A percentile compares a stretch with the other conserved stretches of the same genome.
Evolutionary conservation across 352 stramenopile genomes (phyloP).

Genomic region (Blastocystis hominis): DNA sequence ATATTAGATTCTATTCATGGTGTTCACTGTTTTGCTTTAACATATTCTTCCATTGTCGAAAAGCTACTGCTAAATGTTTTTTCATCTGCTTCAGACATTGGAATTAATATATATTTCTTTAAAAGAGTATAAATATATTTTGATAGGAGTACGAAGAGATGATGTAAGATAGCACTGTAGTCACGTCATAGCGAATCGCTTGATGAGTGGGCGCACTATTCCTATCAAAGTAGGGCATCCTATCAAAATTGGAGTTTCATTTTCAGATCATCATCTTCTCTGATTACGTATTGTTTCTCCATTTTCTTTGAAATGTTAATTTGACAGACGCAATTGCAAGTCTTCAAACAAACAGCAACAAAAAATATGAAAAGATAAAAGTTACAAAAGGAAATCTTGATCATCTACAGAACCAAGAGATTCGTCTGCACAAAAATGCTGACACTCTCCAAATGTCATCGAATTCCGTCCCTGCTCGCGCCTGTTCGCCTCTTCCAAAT

Average conservation of each 20-base stretch:
- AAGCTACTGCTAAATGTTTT: background rate
- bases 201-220: background rate
- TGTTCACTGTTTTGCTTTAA: constrained; percentile 21
- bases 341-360: background rate
- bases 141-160: constrained; percentile 22
- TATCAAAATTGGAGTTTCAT: background rate
- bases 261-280: background rate
- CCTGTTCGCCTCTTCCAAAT: background rate
- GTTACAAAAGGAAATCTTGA: background rate
- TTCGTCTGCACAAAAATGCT: background rate
- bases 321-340: background rate
- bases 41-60: constrained; percentile 17
- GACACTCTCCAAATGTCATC: background rate
- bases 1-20: background rate
- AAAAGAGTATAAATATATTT: background rate
- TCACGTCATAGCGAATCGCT: constrained; percentile 6
- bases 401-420: background rate
- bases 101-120: background rate
- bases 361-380: background rate
- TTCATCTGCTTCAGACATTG: background rate
- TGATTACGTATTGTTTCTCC: background rate
- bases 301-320: background rate
- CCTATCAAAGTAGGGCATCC: background rate
- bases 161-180: background rate
- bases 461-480: background rate